These are phyloP conservation scores for Cordyceps tenuipes DNA, from an alignment of 2,329 filamentous ascomycete species.

Conservation along the genomic window DNA sequence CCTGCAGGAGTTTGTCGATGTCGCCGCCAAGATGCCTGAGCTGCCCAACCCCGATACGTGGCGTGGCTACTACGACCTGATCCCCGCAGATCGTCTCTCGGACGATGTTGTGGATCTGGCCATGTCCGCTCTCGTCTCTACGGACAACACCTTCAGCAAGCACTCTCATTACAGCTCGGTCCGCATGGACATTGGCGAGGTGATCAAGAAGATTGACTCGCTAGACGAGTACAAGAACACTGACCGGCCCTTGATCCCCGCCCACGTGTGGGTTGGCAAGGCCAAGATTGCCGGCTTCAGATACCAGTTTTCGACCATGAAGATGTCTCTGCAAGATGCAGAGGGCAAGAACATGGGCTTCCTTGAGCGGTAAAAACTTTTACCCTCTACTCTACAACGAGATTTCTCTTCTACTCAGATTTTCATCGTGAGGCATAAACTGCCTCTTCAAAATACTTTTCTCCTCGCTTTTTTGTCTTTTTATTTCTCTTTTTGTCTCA, in stretches of 20 bases:
- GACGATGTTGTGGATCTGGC: conserved; percentile 12
- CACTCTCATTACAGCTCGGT: conserved; percentile 13
- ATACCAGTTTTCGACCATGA: conserved; percentile 12
- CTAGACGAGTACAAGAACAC: conserved; percentile 10
- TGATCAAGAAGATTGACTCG: conserved; percentile 11
- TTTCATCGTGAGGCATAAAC: conserved; percentile 7
- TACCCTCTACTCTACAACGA: not conserved
- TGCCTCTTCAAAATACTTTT: not conserved
- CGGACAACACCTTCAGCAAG: conserved; percentile 7
- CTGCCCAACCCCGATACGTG: conserved; percentile 11
- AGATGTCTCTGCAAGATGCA: conserved; percentile 9
- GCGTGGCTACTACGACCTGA: conserved; percentile 12
- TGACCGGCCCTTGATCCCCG: conserved; percentile 10
- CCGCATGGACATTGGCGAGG: conserved; percentile 13
- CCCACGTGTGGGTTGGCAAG: conserved; percentile 12
- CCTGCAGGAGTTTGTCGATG: conserved; percentile 12
- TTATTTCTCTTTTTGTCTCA: conserved; percentile 11
- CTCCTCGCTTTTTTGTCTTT: not conserved
- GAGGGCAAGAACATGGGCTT: conserved; percentile 12
- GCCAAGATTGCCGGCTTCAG: conserved; percentile 12
- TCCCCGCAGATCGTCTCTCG: conserved; percentile 11
- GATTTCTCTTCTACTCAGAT: conserved; percentile 6
- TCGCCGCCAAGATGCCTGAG: conserved; percentile 11
- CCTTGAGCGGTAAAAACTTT: conserved; percentile 10
- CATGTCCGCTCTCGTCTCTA: conserved; percentile 8